Conservation (phyloP, 2,329 filamentous ascomycete species). For the Dactylella cylindrospora region DNA sequence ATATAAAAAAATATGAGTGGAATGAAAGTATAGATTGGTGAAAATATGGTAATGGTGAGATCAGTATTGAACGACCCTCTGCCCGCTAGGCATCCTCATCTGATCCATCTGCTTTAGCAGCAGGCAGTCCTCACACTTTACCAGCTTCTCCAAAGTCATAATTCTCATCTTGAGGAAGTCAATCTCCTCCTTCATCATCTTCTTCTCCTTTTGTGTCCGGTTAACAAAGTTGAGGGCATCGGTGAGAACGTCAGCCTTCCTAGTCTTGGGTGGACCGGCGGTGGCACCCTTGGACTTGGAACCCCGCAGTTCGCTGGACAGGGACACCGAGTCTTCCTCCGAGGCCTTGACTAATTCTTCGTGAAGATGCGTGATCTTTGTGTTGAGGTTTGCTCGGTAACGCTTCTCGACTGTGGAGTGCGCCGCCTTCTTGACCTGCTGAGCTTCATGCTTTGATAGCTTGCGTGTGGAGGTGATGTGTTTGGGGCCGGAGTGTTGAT, state of each 20-base stretch:
- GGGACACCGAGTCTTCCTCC: conserved; percentile 37
- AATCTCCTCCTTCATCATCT: conserved; percentile 42
- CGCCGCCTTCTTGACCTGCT: conserved; percentile 42
- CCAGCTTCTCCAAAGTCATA: conserved; percentile 43
- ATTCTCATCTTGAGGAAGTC: conserved; percentile 44
- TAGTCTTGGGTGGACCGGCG: conserved; percentile 37
- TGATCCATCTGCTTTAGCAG: conserved; percentile 43
- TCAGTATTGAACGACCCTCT: conserved; percentile 39
- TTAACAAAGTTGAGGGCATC: conserved; percentile 44
- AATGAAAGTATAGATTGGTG: conserved; percentile 4
- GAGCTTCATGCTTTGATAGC: conserved; percentile 42
- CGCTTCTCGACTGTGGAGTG: conserved; percentile 43
- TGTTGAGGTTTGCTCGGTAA: conserved; percentile 40
- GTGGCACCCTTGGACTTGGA: conserved; percentile 26
- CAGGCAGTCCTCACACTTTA: conserved; percentile 42
- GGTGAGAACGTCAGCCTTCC: conserved; percentile 43
- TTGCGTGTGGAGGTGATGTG: conserved; percentile 43
- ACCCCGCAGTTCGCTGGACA: conserved; percentile 40
- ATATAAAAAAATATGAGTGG: conserved; percentile 3
- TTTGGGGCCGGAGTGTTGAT: conserved; percentile 44
- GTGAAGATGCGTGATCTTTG: conserved; percentile 43
- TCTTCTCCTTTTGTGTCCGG: conserved; percentile 43
- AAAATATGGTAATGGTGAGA: conserved; percentile 2
- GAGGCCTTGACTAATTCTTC: conserved; percentile 43
- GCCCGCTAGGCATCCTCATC: conserved; percentile 41